phyloP scores from a whole-genome alignment of 2,329 filamentous ascomycete genomes.

The Penicillium sp. region DNA sequence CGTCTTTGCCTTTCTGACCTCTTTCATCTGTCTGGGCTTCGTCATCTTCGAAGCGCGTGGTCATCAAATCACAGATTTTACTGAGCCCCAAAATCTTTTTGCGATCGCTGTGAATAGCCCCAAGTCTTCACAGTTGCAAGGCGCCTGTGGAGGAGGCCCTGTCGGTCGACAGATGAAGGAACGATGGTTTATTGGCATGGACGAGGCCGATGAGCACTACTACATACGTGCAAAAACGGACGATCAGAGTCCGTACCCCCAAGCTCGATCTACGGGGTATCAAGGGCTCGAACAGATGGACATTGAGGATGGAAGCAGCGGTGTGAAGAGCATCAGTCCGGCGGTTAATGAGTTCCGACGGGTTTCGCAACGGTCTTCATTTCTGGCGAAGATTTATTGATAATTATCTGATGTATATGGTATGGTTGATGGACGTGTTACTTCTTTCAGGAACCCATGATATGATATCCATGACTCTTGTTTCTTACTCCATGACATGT shows the following conservation, averaged over 20 bases:
- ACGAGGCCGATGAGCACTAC: slow-evolving; percentile 55
- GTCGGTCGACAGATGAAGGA: slow-evolving; percentile 51
- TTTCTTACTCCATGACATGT: background rate
- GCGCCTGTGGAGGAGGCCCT: slow-evolving; percentile 60
- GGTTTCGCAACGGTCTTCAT: slow-evolving; percentile 31
- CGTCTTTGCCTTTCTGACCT: slow-evolving; percentile 65
- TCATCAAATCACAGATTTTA: slow-evolving; percentile 74
- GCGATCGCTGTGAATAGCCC: slow-evolving; percentile 68
- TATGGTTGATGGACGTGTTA: background rate
- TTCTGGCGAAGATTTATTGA: slow-evolving; percentile 31
- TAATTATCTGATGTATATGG: background rate
- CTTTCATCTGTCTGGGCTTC: slow-evolving; percentile 66
- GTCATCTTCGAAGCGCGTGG: slow-evolving; percentile 56
- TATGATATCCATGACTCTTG: background rate
- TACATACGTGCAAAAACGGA: slow-evolving; percentile 47
- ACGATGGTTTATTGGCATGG: slow-evolving; percentile 48
- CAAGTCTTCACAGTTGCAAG: slow-evolving; percentile 53
- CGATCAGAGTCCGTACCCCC: slow-evolving; percentile 10
- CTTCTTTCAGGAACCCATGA: background rate
- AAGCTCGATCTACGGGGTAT: slow-evolving; percentile 2
- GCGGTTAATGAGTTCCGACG: slow-evolving; percentile 36
- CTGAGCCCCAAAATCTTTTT: slow-evolving; percentile 75
- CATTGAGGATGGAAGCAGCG: slow-evolving; percentile 15
- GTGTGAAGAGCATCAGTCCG: slow-evolving; percentile 28
- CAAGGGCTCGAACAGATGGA: slow-evolving; percentile 15